Base-by-base conservation (phyloP, 2,329 filamentous ascomycete genomes). In the Rutstroemia sydowiana region DNA sequence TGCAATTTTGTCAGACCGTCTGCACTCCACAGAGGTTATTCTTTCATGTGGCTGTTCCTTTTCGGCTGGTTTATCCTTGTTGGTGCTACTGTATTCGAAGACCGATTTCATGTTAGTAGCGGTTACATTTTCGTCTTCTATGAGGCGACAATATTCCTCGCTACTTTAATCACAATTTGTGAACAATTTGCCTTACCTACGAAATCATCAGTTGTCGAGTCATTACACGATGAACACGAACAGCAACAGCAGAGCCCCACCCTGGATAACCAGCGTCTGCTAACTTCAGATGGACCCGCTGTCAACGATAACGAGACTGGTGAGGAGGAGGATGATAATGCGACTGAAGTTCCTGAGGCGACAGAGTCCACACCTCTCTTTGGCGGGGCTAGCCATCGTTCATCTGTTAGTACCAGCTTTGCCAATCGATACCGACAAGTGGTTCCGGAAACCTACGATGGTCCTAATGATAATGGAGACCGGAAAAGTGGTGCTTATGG, bases 101-200 rank as follows among this genome's bases (percentile, higher is more conserved):
- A 91, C 63, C 81, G 87, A 18, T 77, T 83, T 60, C 77, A 85
- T 14, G 74, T 93, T 46, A 85, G 79, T 8, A 82, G 85, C 23
- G 85, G 88, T 8, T 98, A 97, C 65, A 82, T 88, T 56, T 76
- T 90, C 43, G 79, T 93, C 5, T 87, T 95, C 59, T 85, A 90
- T 62, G 85, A 93, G 60, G 81, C 84, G 0, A 82, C 84, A 5
- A 73, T 86, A 3, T 95, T 91, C 63, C 65, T 90, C 7, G 83
- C 90, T 0, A 74, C 88, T 0, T 71, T 89, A 56, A 79, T 95
- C 48, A 82, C 84, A 0, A 82, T 95, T 47, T 68, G 87, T 39
- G 93, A 98, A 65, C 74, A 93, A 7, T 92, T 95, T 62, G 79
- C 81, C 13, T 74, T 96, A 57, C 82, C 82, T 2, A 78, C 72